Base-by-base conservation (phyloP, 1,284 basidiomycete genomes). In the Pseudozyma sp. region DNA sequence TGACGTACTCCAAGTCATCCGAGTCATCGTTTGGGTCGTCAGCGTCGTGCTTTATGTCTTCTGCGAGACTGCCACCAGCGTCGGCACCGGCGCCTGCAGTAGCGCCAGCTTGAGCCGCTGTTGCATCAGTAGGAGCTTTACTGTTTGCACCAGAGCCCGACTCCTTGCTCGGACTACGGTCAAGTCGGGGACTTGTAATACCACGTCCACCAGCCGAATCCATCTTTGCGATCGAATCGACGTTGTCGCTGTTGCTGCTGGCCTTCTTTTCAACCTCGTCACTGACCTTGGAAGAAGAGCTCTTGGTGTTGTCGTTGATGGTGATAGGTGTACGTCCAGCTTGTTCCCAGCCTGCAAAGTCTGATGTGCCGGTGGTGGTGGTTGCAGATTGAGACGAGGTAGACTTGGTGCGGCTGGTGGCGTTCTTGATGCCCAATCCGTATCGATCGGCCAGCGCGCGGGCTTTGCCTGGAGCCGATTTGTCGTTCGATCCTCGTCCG, bases 1-100 rank as follows among this genome's bases (percentile, higher is more conserved):
- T 75, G 18, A 80, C 79, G 44, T 80, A 80, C 39, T 80, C 79
- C 16, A 79, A 61, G 14, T 80, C 79, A 43, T 80, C 79, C 31
- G 68, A 71, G 43, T 73, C 77, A 19, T 66, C 77, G n/a, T 59
- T 53, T 12, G 55, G 40, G 21, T 75, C 70, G 35, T 63, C 59
- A 36, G 34, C 65, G 35, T 71, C 66, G 45, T 68, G 43, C 21
- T 50, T 49, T 19, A 50, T 39, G 14, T 36, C 4, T 14, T 50
- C 35, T 6, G 52, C 52, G 3, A 55, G 54, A 2, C 52, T 63
- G 18, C 42, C 40, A 19, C 44, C 45, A 21, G 35, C 62, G 1
- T 34, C 55, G 3, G 38, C 51, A 11, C 40, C 68, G 38, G 14
- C 59, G 5, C 12, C 65, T 8, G 36, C 54, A 52, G 56, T 59